Base-by-base conservation (phyloP, 768 basidiomycete genomes). In the Rhodotorula kratochvilovae region DNA sequence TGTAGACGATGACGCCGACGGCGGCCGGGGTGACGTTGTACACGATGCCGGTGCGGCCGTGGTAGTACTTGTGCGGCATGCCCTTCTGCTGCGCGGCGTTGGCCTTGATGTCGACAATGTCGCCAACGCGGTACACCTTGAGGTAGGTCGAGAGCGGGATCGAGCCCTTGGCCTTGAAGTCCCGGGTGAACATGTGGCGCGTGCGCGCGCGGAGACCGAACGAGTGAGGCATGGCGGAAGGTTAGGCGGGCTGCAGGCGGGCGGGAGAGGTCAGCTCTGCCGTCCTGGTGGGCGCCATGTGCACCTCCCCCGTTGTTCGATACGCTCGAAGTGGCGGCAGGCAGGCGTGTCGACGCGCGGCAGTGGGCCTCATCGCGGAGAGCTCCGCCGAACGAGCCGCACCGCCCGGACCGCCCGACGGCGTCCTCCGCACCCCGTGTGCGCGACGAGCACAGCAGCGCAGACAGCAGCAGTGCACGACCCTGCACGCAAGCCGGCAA, bases 131-230 rank as follows among this genome's bases (percentile, higher is more conserved):
- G 87, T 90, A 99, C 84, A 88, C 87, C 83, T 89, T 86, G 79
- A 98, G 84, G 87, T 88, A 98, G 31, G 93, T 97, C 75, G 95
- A 93, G 80, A 97, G 72, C 81, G 90, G 90, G 73, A 93, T 85
- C 76, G 86, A 86, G 80, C 96, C 96, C 81, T 92, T 89, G 79
- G 94, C 91, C 87, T 95, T 95, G 89, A 98, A 97, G 80, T 88
- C 90, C 85, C 90, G 86, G 88, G 91, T 93, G 90, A 99, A 98
- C 94, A 98, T 96, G 67, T 71, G 35, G 88, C 95, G 93, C 89
- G 95, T 98, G 79, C 95, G 93, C 90, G 95, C 95, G 82, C 95
- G 89, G 86, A 94, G 91, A 91, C 95, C 95, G 87, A 89, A 99
- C 68, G 95, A 97, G 91, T 97, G 92, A 85, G 95, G 95, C 95